These are phyloP conservation scores for Strobilomyces confusus DNA, from an alignment of 768 basidiomycete genomes.

Conservation along the genomic window DNA sequence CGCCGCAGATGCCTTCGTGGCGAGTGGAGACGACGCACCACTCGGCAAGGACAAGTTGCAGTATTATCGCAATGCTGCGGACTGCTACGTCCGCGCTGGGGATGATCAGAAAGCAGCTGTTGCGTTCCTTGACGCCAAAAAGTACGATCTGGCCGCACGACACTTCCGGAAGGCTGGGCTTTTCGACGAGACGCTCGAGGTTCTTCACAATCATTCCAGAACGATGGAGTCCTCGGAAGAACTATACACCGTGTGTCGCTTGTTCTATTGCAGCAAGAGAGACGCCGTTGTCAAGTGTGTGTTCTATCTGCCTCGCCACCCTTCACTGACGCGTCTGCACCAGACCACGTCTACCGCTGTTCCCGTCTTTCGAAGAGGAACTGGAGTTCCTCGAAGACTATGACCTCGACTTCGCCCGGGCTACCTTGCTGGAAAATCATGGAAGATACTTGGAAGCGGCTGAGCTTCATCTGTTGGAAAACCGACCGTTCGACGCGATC, in stretches of 20 bases:
- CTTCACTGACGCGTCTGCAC: not conserved
- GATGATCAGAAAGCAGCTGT: slow-evolving; percentile 43
- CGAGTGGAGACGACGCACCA: slow-evolving; percentile 34
- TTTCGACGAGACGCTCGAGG: slow-evolving; percentile 51
- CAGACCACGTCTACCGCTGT: slow-evolving; percentile 49
- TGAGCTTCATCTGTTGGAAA: slow-evolving; percentile 45
- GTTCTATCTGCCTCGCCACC: not conserved
- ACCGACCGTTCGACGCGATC: slow-evolving; percentile 45
- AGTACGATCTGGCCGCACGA: slow-evolving; percentile 42
- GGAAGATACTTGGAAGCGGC: slow-evolving; percentile 48
- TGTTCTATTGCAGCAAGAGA: slow-evolving; percentile 40
- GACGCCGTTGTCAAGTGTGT: slow-evolving; percentile 21
- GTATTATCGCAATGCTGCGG: slow-evolving; percentile 43
- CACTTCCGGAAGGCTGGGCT: slow-evolving; percentile 46
- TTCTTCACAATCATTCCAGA: slow-evolving; percentile 36
- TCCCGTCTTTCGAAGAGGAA: slow-evolving; percentile 47
- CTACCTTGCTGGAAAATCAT: slow-evolving; percentile 39
- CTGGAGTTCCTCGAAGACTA: slow-evolving; percentile 55
- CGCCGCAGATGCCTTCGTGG: slow-evolving; percentile 49
- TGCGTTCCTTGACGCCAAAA: slow-evolving; percentile 38
- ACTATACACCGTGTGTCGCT: slow-evolving; percentile 43
- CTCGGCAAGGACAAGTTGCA: slow-evolving; percentile 25
- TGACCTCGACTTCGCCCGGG: slow-evolving; percentile 47
- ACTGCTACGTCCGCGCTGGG: slow-evolving; percentile 41
- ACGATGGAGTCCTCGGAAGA: slow-evolving; percentile 33